These are phyloP conservation scores for Yamadazyma sp. DNA, from an alignment of 1,139 yeast species.

Conservation along the genomic window DNA sequence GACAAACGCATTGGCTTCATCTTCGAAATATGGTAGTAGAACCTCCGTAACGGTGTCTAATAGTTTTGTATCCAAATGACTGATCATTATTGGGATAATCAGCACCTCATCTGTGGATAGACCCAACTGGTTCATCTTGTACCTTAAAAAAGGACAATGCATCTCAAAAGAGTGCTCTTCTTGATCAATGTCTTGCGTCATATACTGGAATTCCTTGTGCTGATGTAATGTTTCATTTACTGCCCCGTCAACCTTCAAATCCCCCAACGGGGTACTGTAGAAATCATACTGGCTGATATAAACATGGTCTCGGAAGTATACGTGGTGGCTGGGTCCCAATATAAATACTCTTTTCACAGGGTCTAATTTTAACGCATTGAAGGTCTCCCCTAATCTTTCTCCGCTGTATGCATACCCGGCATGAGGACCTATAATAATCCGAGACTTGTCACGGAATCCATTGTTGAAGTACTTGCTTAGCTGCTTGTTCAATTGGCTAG, in stretches of 20 bases:
- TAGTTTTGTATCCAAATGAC: conserved; percentile 52
- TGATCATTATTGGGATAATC: conserved; percentile 80
- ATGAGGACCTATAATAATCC: conserved; percentile 68
- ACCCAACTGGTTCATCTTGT: conserved; percentile 21
- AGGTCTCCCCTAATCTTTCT: conserved; percentile 72
- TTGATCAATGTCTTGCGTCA: conserved; percentile 65
- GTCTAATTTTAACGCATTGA: conserved; percentile 64
- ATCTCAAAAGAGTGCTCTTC: conserved; percentile 94
- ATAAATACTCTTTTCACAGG: conserved; percentile 66
- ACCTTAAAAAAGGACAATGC: conserved; percentile 80
- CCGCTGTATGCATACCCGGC: conserved; percentile 94
- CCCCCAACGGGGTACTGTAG: conserved; percentile 84
- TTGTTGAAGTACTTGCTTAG: conserved; percentile 35
- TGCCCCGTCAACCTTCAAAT: conserved; percentile 57
- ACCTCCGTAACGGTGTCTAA: conserved; percentile 47
- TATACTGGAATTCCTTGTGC: conserved; percentile 42
- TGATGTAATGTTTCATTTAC: conserved; percentile 6
- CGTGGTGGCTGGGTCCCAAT: conserved; percentile 92
- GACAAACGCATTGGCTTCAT: conserved; percentile 65
- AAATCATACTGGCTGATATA: conserved; percentile 51
- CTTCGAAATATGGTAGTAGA: conserved; percentile 55
- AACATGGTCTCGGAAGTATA: conserved; percentile 67
- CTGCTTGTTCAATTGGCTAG: conserved; percentile 45
- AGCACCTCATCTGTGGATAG: conserved; percentile 29
- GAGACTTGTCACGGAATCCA: conserved; percentile 48